Evolutionary conservation across 805 yeast genomes (phyloP), one percentile per base, ranked within the genome.

Genomic region (Cyberlindnera americana): DNA sequence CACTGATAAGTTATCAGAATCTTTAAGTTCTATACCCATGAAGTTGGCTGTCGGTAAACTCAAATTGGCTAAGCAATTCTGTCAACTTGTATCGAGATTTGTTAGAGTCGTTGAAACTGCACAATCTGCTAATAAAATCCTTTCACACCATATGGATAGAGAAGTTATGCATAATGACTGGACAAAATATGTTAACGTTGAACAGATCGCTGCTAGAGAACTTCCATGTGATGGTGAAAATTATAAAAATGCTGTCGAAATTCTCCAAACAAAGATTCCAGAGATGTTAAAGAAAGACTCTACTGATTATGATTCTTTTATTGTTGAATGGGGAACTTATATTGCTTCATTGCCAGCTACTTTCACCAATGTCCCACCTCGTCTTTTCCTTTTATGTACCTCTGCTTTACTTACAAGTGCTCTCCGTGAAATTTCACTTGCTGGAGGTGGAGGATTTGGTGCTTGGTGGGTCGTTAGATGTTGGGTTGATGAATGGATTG

Each of bases 391-490:
- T 16, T 60, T 81, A 35, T 68, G 77, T 33, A 60, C 75, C 32
- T 73, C 75, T 34, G 71, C 78, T 10, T 52, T 81, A 9, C 62
- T 79, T 35, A 78, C 83, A 6, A 68, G 78, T 12, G 74, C 82
- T 15, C 61, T 80, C 29, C 65, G 87, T 44, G 87, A 81, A 50
- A 69, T 83, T 43, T 74, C 83, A 24, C 62, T 77, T 40, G 66
- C 66, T 18, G 78, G 79, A 3, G 79, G 78, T 7, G 70, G 70
- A 30, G 73, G 81, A 2, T 81, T 83, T 55, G 79, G 78, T 9
- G 75, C 78, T 3, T 84, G 91, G 91, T 83, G 88, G 87, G 70
- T 77, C 31, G 66, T 82, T 3, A 66, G 84, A 40, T 78, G 88
- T 56, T 84, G 91, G 89, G 65, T 79, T 6, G 87, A 81, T 52